Base-by-base conservation (phyloP, 2,329 filamentous ascomycete species). In the Hymenoscyphus fructigenus region DNA sequence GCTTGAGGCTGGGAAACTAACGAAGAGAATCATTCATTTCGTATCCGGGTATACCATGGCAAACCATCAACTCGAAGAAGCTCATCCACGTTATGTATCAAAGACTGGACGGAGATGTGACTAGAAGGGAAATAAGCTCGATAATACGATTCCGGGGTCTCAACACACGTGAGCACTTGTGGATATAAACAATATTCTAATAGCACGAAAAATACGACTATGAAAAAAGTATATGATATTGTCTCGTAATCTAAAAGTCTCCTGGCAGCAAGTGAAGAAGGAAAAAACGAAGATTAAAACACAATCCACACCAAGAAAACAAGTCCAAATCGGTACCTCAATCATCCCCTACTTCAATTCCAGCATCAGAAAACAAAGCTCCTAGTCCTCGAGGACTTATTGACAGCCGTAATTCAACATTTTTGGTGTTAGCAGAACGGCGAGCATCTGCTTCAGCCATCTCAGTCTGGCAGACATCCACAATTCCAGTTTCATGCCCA, bases 401-500 rank as follows among this genome's bases (percentile, higher is more conserved):
- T n/a, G 53, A 57, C n/a, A 57, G 26, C 26, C 53, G 26, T 57
- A 5, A 17, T 57, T 15, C 53, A 29, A 23, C 29, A n/a, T 57
- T 15, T 29, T 28, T 57, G 29, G 15, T 57, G 29, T 57, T 57
- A 12, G 29, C 26, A 7, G 53, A 28, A 32, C 53, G 53, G 23
- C 53, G 53, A 9, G 53, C 53, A 28, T 29, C 29, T 17, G 41
- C 57, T 23, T 60, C 62, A 17, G 38, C 60, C 17, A 56, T 36
- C 38, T 64, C 62, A 15, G 57, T 28, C 9, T 44, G 34, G 29
- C 57, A 60, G 15, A 64, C 62, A 57, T 60, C 57, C 20, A 64
- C 62, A 29, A 64, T 60, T n/a, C 62, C 62, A 12, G 57, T 60
- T 29, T 64, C 62, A 23, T 64, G 57, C 15, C 62, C 62, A 23